Evolutionary conservation across 345 rosid genomes (phyloP), one percentile per base, ranked within the genome.

Genomic region (Dipteronia sinensis): DNA sequence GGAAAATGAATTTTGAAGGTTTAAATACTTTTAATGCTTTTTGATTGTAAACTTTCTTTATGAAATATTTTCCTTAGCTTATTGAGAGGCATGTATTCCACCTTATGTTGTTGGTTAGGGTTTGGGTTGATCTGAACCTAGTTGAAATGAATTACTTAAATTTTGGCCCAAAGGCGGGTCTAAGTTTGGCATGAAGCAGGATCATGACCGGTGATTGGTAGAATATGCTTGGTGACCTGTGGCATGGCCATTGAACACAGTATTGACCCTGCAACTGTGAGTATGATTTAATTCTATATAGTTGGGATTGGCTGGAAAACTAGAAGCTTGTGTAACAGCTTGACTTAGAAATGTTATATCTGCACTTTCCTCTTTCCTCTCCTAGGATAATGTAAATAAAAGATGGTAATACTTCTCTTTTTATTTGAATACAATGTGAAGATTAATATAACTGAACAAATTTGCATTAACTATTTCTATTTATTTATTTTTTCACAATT

Each of bases 1-100:
- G 13, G 22, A 20, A 22, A 59, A 22, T 53, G 65, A 20, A n/a
- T 22, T 59, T 59, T 59, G 65, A 7, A 59, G 65, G 65, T 20
- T 20, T 9, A 22, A 10, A 20, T 59, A 22, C 58, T 53, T 20
- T 20, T n/a, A 38, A 38, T 10, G 6, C 25, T 16, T 71, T n/a
- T 71, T 31, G 22, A 38, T 53, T 71, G 65, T 49, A 31, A 71
- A 71, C 38, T 25, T 68, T 22, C 31, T n/a, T 20, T 68, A 22
- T 47, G 7, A 49, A 22, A 15, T 22, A 25, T 69, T 51, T 51
- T n/a, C 22, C 73, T 27, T 72, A 38, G 51, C 29, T 31, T 58
- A 34, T 72, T 38, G 66, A 38, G 34, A 72, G 66, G 12, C 9
- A 71, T 10, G 31, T 17, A 72, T 58, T 34, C 16, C 34, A 34